phyloP scores from a whole-genome alignment of 371 early-diverging fungal genomes.

The Amoeboaphelidium occidentale region DNA sequence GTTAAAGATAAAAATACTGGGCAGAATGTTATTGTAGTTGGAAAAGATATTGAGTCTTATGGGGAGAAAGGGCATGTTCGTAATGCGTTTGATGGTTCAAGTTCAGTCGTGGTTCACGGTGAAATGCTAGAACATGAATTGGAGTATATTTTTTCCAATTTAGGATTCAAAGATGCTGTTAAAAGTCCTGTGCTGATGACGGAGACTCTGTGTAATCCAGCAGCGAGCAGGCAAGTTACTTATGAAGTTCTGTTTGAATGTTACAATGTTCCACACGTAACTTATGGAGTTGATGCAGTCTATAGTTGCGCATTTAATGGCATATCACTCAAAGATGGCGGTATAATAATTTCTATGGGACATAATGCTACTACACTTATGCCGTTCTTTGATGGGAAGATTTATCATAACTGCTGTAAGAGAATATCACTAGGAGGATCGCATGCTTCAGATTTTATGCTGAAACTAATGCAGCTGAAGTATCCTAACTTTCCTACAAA shows the following conservation, averaged over 20 bases:
- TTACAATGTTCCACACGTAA: slow-evolving; percentile 43
- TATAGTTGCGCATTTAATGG: slow-evolving; percentile 50
- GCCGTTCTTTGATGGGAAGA: slow-evolving; percentile 26
- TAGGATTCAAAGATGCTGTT: slow-evolving; percentile 39
- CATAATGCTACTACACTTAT: slow-evolving; percentile 45
- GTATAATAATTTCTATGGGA: slow-evolving; percentile 44
- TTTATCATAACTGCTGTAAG: neutral
- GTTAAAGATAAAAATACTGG: neutral
- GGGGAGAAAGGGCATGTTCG: no score
- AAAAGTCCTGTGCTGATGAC: slow-evolving; percentile 61
- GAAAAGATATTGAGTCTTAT: no score
- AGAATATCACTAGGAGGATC: slow-evolving; percentile 42
- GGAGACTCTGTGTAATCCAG: slow-evolving; percentile 51
- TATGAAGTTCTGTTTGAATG: slow-evolving; percentile 66
- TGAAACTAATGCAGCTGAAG: slow-evolving; percentile 63
- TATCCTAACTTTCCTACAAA: slow-evolving; percentile 59
- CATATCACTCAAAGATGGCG: slow-evolving; percentile 14
- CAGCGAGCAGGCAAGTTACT: slow-evolving; percentile 45
- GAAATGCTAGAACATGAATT: slow-evolving; percentile 37
- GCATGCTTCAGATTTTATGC: slow-evolving; percentile 45
- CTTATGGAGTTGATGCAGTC: slow-evolving; percentile 60
- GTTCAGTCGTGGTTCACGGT: neutral
- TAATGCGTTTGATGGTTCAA: no score
- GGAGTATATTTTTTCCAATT: slow-evolving; percentile 55
- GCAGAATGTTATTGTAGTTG: neutral